Base-by-base conservation (phyloP, 352 stramenopile genomes). In the Globisporangium abappressorium region DNA sequence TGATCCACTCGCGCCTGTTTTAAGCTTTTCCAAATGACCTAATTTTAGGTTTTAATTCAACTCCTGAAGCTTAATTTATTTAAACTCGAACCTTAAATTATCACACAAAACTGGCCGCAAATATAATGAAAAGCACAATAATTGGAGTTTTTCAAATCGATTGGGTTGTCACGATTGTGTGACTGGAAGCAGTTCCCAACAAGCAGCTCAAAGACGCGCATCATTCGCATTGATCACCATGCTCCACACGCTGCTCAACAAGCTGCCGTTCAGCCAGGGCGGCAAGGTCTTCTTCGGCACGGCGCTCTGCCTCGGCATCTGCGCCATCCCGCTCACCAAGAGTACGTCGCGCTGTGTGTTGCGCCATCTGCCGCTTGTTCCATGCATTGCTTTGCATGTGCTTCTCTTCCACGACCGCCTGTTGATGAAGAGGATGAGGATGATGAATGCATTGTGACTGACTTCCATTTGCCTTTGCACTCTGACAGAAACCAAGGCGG, bases 221-320 rank as follows among this genome's bases (percentile, higher is more conserved):
- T 51, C 43, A 51, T n/a, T n/a, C 14, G 5, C 12, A 51, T 51
- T 20, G 15, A 51, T 22, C 43, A 22, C 18, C 43, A 90, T 92
- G 82, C 69, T 92, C 66, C 59, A 77, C 71, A 78, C 58, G 57
- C 68, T 92, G 49, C 79, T 93, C 47, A 70, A 93, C 63, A 89
- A 87, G 74, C 72, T 91, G 47, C 85, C 85, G 36, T 64, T 91
- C 28, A 76, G 81, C 71, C 83, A 93, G 69, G 69, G 73, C 59
- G 84, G 81, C 72, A 93, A 93, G 65, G 87, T 94, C 26, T 80
- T 85, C 57, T 57, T 93, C 51, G 84, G 84, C 68, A 91, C 85
- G 33, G 77, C 78, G 38, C 58, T 91, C 22, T 90, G 84, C 69
- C 72, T 93, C 49, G 83, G 75, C 46, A 84, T 94, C 65, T 94